These are phyloP conservation scores for Penicillium paradoxum DNA, from an alignment of 495 filamentous ascomycete genomes.

Conservation along the genomic window DNA sequence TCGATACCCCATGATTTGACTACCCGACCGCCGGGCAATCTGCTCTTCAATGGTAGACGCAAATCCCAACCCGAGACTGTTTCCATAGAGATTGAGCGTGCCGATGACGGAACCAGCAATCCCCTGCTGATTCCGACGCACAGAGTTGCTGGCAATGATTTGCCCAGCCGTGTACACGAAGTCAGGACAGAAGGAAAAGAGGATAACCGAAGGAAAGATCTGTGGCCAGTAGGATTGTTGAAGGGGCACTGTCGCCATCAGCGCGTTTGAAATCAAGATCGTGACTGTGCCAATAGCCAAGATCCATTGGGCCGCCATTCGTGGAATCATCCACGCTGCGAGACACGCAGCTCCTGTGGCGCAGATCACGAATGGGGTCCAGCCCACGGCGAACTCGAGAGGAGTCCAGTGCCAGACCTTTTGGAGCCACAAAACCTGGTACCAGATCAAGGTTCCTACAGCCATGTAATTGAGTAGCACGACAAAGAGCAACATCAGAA, in stretches of 20 bases:
- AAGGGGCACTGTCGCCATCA: conserved; percentile 46
- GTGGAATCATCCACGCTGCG: conserved; percentile 46
- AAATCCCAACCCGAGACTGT: conserved; percentile 46
- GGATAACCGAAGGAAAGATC: conserved; percentile 44
- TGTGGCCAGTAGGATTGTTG: conserved; percentile 50
- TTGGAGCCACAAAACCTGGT: conserved; percentile 44
- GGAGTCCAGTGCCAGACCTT: conserved; percentile 40
- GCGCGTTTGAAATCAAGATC: conserved; percentile 30
- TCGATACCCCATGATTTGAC: conserved; percentile 32
- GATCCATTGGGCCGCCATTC: conserved; percentile 47
- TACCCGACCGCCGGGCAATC: conserved; percentile 15
- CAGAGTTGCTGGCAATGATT: conserved; percentile 51
- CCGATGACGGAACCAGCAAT: conserved; percentile 46
- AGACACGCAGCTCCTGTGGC: conserved; percentile 35
- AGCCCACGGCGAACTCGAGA: conserved; percentile 41
- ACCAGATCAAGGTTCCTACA: conserved; percentile 46
- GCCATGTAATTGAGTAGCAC: conserved; percentile 50
- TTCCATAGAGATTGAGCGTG: conserved; percentile 44
- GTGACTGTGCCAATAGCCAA: conserved; percentile 42
- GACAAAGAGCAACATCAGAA: conserved; percentile 43
- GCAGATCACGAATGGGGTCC: conserved; percentile 40
- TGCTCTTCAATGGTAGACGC: conserved; percentile 45
- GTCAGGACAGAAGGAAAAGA: conserved; percentile 46
- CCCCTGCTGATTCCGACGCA: conserved; percentile 45
- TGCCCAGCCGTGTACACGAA: conserved; percentile 49